These are phyloP conservation scores for Phlebiopsis gigantea DNA, from an alignment of 768 basidiomycete genomes.

Conservation along the genomic window DNA sequence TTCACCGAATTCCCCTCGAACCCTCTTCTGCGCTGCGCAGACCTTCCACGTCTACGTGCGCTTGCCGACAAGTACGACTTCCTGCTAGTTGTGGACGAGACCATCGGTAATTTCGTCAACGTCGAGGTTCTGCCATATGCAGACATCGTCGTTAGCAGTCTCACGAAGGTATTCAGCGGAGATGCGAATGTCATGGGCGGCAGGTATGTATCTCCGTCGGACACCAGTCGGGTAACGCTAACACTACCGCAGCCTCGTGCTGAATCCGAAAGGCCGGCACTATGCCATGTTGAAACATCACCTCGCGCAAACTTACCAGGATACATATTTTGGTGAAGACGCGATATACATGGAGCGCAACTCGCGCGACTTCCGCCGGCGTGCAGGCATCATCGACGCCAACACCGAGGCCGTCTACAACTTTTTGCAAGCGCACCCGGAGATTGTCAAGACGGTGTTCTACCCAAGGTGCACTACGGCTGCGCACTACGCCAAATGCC, in stretches of 20 bases:
- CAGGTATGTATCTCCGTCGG: conserved; percentile 48
- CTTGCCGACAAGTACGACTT: conserved; percentile 89
- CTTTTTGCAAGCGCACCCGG: conserved; percentile 54
- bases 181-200: conserved; percentile 97
- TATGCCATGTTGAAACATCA: conserved; percentile 62
- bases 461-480: conserved; percentile 83
- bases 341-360: conserved; percentile 98
- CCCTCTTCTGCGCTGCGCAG: conserved; percentile 81
- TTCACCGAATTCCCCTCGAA: conserved; percentile 97
- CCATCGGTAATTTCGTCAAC: conserved; percentile 91
- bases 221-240: background rate
- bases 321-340: conserved; percentile 85
- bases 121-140: conserved; percentile 83
- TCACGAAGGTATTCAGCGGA: conserved; percentile 94
- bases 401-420: conserved; percentile 84
- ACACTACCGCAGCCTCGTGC: conserved; percentile 55
- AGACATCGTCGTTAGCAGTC: conserved; percentile 87
- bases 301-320: conserved; percentile 63
- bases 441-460: conserved; percentile 73
- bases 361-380: conserved; percentile 83
- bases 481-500: conserved; percentile 66
- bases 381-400: conserved; percentile 69
- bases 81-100: conserved; percentile 88
- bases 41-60: conserved; percentile 65
- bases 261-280: conserved; percentile 74